Evolutionary conservation across 1,284 basidiomycete species (phyloP).

Genomic region (Moniliophthora roreri): DNA sequence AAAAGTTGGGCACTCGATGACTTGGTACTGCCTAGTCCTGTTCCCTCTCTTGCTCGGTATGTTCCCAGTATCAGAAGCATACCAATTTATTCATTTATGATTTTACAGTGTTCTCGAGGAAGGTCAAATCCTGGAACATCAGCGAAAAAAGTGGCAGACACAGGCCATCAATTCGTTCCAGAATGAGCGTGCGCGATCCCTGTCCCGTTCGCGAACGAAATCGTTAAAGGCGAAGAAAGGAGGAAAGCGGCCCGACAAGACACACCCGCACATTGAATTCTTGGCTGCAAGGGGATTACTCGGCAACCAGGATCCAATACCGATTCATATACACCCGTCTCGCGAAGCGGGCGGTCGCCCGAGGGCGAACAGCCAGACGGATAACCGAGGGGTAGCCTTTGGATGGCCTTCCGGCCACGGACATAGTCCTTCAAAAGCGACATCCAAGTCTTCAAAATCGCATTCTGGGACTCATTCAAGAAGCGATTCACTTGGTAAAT

Average conservation of each 20-base stretch:
- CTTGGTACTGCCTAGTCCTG: constrained; percentile 55
- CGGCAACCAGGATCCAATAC: constrained; percentile 57
- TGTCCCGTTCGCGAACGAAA: constrained; percentile 64
- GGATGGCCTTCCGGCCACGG: constrained; percentile 29
- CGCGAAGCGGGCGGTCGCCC: constrained; percentile 5
- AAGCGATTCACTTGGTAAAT: constrained; percentile 59
- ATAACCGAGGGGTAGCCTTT: constrained; percentile 6
- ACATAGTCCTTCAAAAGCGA: constrained; percentile 44
- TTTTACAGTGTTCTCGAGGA: constrained; percentile 61
- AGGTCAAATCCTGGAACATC: constrained; percentile 53
- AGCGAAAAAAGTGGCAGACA: constrained; percentile 64
- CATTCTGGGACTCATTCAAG: constrained; percentile 48
- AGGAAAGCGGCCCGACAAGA: constrained; percentile 19
- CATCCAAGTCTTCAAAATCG: constrained; percentile 42
- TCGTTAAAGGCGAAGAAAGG: constrained; percentile 44
- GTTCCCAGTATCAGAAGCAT: constrained; percentile 23
- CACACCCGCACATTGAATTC: constrained; percentile 46
- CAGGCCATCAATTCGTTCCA: constrained; percentile 64
- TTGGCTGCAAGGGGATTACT: constrained; percentile 62
- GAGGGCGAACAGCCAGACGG: constrained; percentile 8
- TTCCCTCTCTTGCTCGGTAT: constrained; percentile 61
- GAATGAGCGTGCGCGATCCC: constrained; percentile 58
- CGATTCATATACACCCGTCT: constrained; percentile 37
- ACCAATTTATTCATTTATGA: constrained; percentile 8
- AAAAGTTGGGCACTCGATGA: constrained; percentile 60